phyloP scores from a whole-genome alignment of 345 rosid species.

The Heritiera fomes region DNA sequence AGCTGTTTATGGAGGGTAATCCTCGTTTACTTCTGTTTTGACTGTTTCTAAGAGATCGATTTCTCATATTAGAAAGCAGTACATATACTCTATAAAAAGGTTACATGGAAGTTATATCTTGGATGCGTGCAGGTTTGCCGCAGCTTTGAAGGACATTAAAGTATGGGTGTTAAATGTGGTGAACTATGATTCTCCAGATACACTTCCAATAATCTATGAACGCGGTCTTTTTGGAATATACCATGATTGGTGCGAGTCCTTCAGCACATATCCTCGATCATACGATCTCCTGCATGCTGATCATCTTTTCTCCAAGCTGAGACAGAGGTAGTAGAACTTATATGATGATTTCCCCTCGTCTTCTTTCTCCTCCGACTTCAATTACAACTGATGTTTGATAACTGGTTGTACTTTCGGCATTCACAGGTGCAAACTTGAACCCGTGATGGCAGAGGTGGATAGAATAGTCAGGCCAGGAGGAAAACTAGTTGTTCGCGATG shows the following conservation, averaged over 20 bases:
- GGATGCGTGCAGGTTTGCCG: slow-evolving; percentile 62
- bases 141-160: slow-evolving; percentile 70
- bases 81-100: not conserved
- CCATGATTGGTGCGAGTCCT: slow-evolving; percentile 96
- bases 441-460: slow-evolving; percentile 87
- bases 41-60: not conserved
- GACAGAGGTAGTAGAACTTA: slow-evolving; percentile 49
- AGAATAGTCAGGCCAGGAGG: slow-evolving; percentile 94
- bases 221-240: slow-evolving; percentile 88
- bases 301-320: slow-evolving; percentile 86
- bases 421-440: slow-evolving; percentile 75
- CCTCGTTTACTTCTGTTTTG: not conserved
- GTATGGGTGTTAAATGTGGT: slow-evolving; percentile 90
- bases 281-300: slow-evolving; percentile 92
- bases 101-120: not conserved
- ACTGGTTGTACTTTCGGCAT: not conserved
- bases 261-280: slow-evolving; percentile 78
- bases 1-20: slow-evolving; percentile 92
- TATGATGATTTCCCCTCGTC: not conserved
- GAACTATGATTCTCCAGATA: slow-evolving; percentile 76
- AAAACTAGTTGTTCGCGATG: slow-evolving; percentile 73
- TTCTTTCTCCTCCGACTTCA: not conserved
- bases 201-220: slow-evolving; percentile 86
- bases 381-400: not conserved
- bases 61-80: not conserved